phyloP scores from a whole-genome alignment of 352 stramenopile genomes.

The Globisporangium radiosum region DNA sequence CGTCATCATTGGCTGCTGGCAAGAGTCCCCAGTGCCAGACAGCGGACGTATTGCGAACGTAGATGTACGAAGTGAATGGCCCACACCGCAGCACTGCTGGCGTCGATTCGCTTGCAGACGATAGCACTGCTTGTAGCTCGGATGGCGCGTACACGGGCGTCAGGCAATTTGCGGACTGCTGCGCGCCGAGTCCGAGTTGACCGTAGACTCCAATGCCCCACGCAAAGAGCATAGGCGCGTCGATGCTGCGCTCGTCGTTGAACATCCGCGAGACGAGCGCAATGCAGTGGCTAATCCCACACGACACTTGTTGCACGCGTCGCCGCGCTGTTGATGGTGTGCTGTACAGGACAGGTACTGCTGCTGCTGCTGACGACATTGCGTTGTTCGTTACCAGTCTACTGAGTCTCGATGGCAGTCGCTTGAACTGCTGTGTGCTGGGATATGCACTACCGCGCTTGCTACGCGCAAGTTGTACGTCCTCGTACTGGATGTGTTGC shows the following conservation, averaged over 20 bases:
- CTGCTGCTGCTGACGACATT: too few species aligned
- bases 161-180: slow-evolving; percentile 16
- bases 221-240: slow-evolving; percentile 13
- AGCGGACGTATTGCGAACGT: slow-evolving; percentile 9
- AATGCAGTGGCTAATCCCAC: slow-evolving; percentile 33
- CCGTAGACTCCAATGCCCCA: slow-evolving; percentile 38
- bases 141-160: slow-evolving; percentile 9
- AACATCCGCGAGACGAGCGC: slow-evolving; percentile 10
- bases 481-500: slow-evolving; percentile 14
- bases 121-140: slow-evolving; percentile 15
- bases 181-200: slow-evolving; percentile 33
- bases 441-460: slow-evolving; percentile 16
- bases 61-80: slow-evolving; percentile 26
- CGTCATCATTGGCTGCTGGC: slow-evolving; percentile 3
- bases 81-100: slow-evolving; percentile 21
- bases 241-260: background rate
- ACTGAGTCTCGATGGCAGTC: slow-evolving; percentile 2
- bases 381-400: too few species aligned
- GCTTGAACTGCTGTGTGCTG: slow-evolving; percentile 14
- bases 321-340: background rate
- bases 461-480: slow-evolving; percentile 12
- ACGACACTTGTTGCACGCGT: slow-evolving; percentile 26
- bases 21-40: slow-evolving; percentile 34
- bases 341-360: background rate
- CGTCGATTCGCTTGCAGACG: background rate